A percentile compares a stretch with the other conserved stretches of the same genome.
phyloP scores from a whole-genome alignment of 371 early-diverging fungal species.

The Mortierella sp. region DNA sequence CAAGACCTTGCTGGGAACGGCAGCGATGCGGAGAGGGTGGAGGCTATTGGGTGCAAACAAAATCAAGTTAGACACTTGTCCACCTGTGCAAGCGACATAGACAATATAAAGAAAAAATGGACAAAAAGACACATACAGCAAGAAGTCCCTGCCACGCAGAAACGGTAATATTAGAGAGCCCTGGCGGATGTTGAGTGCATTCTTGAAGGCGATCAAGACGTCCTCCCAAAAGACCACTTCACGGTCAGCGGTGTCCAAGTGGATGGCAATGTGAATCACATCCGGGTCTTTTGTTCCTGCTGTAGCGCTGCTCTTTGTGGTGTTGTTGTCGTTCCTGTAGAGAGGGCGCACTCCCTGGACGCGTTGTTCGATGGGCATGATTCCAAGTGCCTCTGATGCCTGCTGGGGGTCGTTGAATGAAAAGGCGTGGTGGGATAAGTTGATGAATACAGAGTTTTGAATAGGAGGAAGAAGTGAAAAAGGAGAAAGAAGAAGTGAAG shows the following conservation, averaged over 20 bases:
- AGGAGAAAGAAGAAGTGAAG: no score
- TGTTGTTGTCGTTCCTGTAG: background rate
- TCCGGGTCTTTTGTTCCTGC: background rate
- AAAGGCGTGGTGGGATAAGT: no score
- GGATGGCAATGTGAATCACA: background rate
- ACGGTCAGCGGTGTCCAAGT: background rate
- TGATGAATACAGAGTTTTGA: no score
- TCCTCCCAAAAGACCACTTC: background rate
- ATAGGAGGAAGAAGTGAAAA: no score
- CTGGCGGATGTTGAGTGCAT: background rate
- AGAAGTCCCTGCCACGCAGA: background rate
- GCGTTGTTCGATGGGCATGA: no score
- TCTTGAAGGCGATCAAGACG: background rate
- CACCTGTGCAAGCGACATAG: background rate
- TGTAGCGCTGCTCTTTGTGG: background rate
- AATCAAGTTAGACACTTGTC: background rate
- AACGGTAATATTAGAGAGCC: background rate
- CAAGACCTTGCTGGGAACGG: background rate
- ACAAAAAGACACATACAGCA: background rate
- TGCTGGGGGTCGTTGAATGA: background rate
- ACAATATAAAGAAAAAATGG: background rate
- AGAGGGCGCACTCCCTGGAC: background rate
- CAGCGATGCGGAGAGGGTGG: background rate
- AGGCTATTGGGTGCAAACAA: background rate
- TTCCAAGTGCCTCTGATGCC: no score